Base-by-base conservation (phyloP, 2,329 filamentous ascomycete species). In the Botrytis pseudocinerea region DNA sequence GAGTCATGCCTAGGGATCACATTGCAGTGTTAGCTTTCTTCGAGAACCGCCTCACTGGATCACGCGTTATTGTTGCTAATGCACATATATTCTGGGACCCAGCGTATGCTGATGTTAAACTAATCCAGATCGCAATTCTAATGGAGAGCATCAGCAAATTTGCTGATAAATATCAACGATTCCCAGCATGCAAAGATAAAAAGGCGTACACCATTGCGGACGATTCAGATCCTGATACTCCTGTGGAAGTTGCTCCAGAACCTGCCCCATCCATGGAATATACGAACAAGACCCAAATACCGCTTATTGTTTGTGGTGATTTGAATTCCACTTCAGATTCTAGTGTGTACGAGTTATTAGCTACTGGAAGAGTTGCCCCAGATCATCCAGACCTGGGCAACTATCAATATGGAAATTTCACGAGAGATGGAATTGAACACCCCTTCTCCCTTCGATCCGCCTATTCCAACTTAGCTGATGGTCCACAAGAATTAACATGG, bases 1-100 rank as follows among this genome's bases (percentile, higher is more conserved):
- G 96, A 42, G 92, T 99, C 74, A 98, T 98, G 96, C 95, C 95
- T 75, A 94, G 96, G 83, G 96, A 99, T 85, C 95, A 98, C 81
- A 97, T 99, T 82, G 96, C 93, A 25, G 92, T 97, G 65, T 89
- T 97, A 65, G 90, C 92, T 72, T 97, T 98, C 85, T 89, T 99
- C 75, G 96, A 99, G 83, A 98, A 97, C 79, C 90, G 95, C 54
- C 85, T 89, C 74, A 98, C 95, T 0, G 96, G 96, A n/a, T 91
- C 94, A 22, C 91, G 96, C 73, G 85, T 98, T 79, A 97, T 99
- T 76, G 90, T 98, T 51, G 94, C 94, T 77, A 98, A 98, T 80
- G 93, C 93, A 8, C 96, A 99, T 85, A 87, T 98, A 70, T 97
- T 94, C 79, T 99, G 96, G 96, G 95, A 99, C 79, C 93, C 94